Percentiles rank a stretch among this genome's conserved stretches.
Conservation (phyloP, 2,329 filamentous ascomycete species). For the Penicillium paneum region DNA sequence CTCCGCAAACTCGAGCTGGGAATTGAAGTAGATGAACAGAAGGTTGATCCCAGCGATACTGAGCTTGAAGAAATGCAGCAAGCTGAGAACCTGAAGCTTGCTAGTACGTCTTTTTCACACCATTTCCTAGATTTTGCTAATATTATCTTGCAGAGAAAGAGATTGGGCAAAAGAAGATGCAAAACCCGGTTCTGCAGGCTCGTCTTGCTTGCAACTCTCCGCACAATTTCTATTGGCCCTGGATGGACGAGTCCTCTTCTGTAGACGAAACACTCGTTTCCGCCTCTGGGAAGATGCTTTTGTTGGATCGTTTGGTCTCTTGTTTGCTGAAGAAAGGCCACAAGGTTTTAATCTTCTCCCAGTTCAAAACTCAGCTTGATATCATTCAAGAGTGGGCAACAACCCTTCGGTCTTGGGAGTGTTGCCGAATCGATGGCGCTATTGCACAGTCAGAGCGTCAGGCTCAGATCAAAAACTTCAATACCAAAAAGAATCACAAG, state of each 20-base stretch:
- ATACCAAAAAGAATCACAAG: conserved; percentile 61
- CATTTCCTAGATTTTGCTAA: conserved; percentile 27
- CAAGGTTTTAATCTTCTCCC: conserved; percentile 93
- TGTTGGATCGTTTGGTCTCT: conserved; percentile 81
- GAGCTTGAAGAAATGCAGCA: conserved; percentile 62
- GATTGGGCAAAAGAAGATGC: conserved; percentile 85
- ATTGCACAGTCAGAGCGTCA: conserved; percentile 72
- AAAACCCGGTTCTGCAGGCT: conserved; percentile 89
- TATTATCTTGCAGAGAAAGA: conserved; percentile 61
- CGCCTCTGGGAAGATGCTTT: conserved; percentile 90
- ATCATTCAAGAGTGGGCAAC: conserved; percentile 82
- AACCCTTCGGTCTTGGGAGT: conserved; percentile 72
- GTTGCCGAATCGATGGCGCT: conserved; percentile 86
- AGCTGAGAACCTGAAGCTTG: conserved; percentile 67
- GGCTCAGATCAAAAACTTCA: conserved; percentile 70
- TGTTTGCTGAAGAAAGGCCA: conserved; percentile 70
- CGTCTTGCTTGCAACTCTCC: conserved; percentile 89
- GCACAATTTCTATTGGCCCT: conserved; percentile 96
- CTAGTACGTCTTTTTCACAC: conserved; percentile 55
- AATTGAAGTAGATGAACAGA: conserved; percentile 63
- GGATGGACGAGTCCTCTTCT: conserved; percentile 59
- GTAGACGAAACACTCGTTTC: conserved; percentile 81
- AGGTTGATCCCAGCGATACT: conserved; percentile 44
- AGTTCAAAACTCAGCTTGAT: conserved; percentile 92
- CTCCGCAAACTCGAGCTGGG: conserved; percentile 46